Conservation (phyloP, 2,329 filamentous ascomycete genomes). For the Trichophyton benhamiae region DNA sequence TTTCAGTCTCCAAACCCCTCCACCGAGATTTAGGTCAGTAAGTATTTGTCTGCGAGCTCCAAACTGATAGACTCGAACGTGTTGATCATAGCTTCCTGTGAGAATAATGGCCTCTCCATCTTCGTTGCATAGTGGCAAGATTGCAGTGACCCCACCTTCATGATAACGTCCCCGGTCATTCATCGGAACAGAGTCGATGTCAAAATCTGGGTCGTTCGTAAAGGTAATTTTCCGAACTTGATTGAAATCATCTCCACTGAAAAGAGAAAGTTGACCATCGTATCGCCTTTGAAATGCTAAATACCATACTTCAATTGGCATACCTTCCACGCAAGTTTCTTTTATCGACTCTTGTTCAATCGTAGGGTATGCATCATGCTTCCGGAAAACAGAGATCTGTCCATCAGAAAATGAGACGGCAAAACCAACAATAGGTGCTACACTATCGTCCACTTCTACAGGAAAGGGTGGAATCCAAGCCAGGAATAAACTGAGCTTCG, state of each 20-base stretch:
- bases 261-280: slow-evolving; percentile 19
- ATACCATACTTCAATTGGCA: slow-evolving; percentile 31
- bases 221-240: slow-evolving; percentile 22
- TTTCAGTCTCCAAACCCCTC: slow-evolving; percentile 80
- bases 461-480: slow-evolving; percentile 51
- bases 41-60: slow-evolving; percentile 39
- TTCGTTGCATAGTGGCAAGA: slow-evolving; percentile 52
- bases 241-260: slow-evolving; percentile 31
- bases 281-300: slow-evolving; percentile 16
- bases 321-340: slow-evolving; percentile 59
- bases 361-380: slow-evolving; percentile 31
- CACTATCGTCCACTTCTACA: slow-evolving; percentile 15
- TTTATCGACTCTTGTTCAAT: slow-evolving; percentile 38
- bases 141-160: slow-evolving; percentile 74
- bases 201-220: slow-evolving; percentile 8
- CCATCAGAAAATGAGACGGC: slow-evolving; percentile 62
- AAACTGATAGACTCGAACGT: slow-evolving; percentile 50
- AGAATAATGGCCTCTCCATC: slow-evolving; percentile 49
- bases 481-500: slow-evolving; percentile 57
- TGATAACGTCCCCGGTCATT: slow-evolving; percentile 48
- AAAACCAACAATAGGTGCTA: slow-evolving; percentile 36
- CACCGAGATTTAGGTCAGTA: slow-evolving; percentile 54
- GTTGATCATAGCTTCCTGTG: slow-evolving; percentile 88
- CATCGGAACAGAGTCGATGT: slow-evolving; percentile 13
- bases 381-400: slow-evolving; percentile 41